Evolutionary conservation across 257 asterid genomes (phyloP), one percentile per base, ranked within the genome.

Genomic region (Mentha longifolia): DNA sequence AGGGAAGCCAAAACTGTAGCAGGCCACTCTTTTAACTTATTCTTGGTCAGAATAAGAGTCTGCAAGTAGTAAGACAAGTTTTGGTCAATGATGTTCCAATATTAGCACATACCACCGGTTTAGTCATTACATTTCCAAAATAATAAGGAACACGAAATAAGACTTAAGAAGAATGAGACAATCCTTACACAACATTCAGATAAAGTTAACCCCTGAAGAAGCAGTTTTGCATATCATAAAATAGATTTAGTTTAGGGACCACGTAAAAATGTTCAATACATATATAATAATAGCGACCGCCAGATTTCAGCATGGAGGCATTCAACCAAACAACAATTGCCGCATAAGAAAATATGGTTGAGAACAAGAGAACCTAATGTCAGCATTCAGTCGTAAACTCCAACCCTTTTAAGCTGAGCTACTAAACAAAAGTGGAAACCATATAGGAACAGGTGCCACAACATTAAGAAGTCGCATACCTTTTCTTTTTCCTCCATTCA

Each of bases 21-120:
- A 72, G 97, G 99, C 97, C 99, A 91, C 76, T 83, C 92, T 78
- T 79, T 84, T 33, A 94, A 91, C 90, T 85, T 94, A 89, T 94
- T 94, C 87, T 87, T 88, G 64, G 99, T 89, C 82, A 94, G 78
- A 79, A 89, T 79, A 73, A 94, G 79, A 25, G 83, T 81, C 99
- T 94, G 89, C 84, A 79, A 37, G 65, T 7, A 33, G 13, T 47
- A 70, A 42, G 20, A 15, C 47, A 60, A 28, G 31, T 28, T 28
- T 64, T 35, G 77, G 55, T 55, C 74, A 67, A 76, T 61, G 20
- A 56, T 49, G 56, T 42, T 62, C 47, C 39, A 60, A 14, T 72
- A 47, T 67, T 54, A 65, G 71, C 73, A 70, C 46, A 65, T 2
- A 33, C 31, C n/a, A n/a, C n/a, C n/a, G n/a, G n/a, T n/a, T n/a